phyloP scores from a whole-genome alignment of 371 early-diverging fungal genomes.

The Chytridium lagenaria region DNA sequence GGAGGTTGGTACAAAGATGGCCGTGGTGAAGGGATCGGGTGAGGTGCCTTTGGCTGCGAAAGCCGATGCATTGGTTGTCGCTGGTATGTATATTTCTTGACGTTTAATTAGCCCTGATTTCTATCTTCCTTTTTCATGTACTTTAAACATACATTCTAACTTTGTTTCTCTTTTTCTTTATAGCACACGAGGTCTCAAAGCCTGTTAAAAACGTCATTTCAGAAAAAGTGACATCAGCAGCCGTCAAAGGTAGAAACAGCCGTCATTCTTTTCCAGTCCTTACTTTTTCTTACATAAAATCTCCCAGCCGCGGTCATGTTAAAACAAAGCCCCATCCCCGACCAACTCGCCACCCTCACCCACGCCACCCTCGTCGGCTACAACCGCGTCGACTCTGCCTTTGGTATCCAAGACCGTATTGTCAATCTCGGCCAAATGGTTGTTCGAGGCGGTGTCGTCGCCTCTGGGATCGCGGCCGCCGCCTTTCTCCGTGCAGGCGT shows the following conservation, averaged over 20 bases:
- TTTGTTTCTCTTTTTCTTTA: neutral
- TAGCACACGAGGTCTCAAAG: neutral
- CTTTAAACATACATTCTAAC: too few relatives aligned
- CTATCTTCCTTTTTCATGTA: neutral
- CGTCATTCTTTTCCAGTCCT: neutral
- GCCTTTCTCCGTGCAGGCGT: slow-evolving; percentile 41
- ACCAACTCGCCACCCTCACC: slow-evolving; percentile 26
- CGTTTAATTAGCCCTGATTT: neutral
- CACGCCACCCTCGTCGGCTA: slow-evolving; percentile 28
- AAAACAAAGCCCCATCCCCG: slow-evolving; percentile 42
- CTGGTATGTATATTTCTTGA: neutral
- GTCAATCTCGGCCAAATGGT: slow-evolving; percentile 20
- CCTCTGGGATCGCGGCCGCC: slow-evolving; percentile 35
- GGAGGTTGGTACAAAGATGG: too few relatives aligned
- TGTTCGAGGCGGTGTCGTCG: slow-evolving; percentile 30
- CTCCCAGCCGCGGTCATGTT: slow-evolving; percentile 34
- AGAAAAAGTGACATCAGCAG: slow-evolving; percentile 10
- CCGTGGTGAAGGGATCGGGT: neutral
- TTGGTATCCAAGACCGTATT: slow-evolving; percentile 33
- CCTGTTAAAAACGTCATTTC: neutral
- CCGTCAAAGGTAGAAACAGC: neutral
- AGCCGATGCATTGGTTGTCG: neutral
- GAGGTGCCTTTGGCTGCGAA: neutral
- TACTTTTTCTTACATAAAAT: neutral
- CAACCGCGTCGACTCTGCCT: slow-evolving; percentile 34